Evolutionary conservation across 2,329 filamentous ascomycete species (phyloP), one percentile per base, ranked within the genome.

Genomic region (Hypoxylon sp.): DNA sequence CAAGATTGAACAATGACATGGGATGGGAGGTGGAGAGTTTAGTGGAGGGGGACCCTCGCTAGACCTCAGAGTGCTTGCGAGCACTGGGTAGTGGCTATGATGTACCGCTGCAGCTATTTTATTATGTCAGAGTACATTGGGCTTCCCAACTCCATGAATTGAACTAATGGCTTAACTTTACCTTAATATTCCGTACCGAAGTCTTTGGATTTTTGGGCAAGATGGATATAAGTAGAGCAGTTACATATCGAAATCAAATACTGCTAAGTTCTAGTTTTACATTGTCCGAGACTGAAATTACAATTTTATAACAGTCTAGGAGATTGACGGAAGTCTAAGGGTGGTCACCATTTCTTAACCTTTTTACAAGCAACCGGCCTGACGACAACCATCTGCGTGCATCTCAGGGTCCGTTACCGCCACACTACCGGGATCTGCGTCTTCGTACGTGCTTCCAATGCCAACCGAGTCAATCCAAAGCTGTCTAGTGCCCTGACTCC

Each of bases 381-480:
- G 36, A 23, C 7, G 5, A 17, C 36, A 41, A 41, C 36, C 36
- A 6, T 41, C 36, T 17, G 36, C n/a, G 13, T 41, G 36, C 36
- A 43, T 19, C 17, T n/a, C 38, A 9, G 17, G 7, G 17, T 19
- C 17, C 21, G 7, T 11, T 43, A n/a, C 28, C 41, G 32, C 28
- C 25, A n/a, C 52, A 34, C 7, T 41, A 10, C 62, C 59, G 0
- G 66, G 66, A 5, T 66, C 63, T 36, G 49, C 67, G 13, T 69
- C 63, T 17, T 63, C 60, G 41, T 58, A 78, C 4, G 63, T 71
- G 21, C 65, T 76, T 1, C 78, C 78, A 14, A 72, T 65, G 7
- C 73, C 74, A 53, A 80, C 75, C 70, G 77, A 71, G 69, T 80
- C 78, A 69, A 76, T 77, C 79, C 78, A 79, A 45, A 80, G 59